Evolutionary conservation across 2,329 filamentous ascomycete genomes (phyloP), one percentile per base, ranked within the genome.

Genomic region (Aaosphaeria arxii): DNA sequence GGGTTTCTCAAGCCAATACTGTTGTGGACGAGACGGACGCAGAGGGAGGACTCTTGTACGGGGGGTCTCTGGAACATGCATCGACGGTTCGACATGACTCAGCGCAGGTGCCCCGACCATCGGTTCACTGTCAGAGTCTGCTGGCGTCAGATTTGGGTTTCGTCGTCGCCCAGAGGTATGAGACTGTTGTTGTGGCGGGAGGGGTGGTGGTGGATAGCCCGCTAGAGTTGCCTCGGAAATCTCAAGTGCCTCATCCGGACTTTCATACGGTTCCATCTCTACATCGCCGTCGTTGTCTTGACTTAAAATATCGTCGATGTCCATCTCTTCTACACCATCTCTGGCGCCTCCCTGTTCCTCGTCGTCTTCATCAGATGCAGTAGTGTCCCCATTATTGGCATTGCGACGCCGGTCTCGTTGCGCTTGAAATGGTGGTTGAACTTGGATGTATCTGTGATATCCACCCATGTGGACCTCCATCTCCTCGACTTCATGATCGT

Each of bases 1-100:
- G 5, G 92, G 90, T 33, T 87, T 90, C 59, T 90, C 86, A 33
- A 94, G 78, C 92, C 92, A 97, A 71, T 96, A 92, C 45, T 82
- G 79, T 9, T 89, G 85, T 7, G 89, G 86, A 46, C 79, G 81
- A 7, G 81, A 32, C 17, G 24, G 78, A 42, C 72, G 72, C n/a
- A 71, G 59, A 3, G 71, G 70, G 30, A 71, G 64, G 11, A 73
- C 67, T 43, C 73, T 78, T 17, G 58, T 59, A 11, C 62, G 53
- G 5, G 91, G 91, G 0, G 94, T 97, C 64, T 87, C 88, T 5
- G 94, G 94, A 28, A 97, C 86, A 7, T 86, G 82, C 31, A 88
- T 71, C 50, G 85, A 84, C 4, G 81, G 79, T 62, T 86, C 87
- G 24, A 81, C 76, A 60, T 83, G 85, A 9, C 83, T 77, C 3